These are phyloP conservation scores for Achlya hypogyna DNA, from an alignment of 352 stramenopile genomes.

Conservation along the genomic window DNA sequence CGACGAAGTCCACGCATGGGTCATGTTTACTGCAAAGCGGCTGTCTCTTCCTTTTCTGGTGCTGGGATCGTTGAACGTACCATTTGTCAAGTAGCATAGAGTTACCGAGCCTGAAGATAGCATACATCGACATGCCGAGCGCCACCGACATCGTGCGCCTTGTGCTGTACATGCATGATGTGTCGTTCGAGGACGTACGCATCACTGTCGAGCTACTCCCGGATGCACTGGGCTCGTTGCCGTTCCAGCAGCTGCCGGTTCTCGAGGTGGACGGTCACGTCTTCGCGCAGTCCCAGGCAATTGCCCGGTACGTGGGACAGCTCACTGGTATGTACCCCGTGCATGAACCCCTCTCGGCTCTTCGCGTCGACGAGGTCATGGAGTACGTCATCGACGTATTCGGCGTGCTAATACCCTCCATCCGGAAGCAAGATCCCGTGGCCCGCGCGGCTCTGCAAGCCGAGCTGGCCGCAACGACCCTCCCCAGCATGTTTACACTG, in stretches of 20 bases:
- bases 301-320: constrained; percentile 53
- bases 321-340: constrained; percentile 35
- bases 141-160: constrained; percentile 40
- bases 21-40: no score
- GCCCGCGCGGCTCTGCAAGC: constrained; percentile 33
- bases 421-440: constrained; percentile 25
- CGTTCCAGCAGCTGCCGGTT: constrained; percentile 36
- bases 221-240: constrained; percentile 27
- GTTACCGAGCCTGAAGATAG: constrained; percentile 29
- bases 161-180: constrained; percentile 34
- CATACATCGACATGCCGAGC: constrained; percentile 34
- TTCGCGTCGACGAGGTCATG: constrained; percentile 35
- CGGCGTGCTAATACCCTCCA: constrained; percentile 23
- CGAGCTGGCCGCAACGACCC: constrained; percentile 22
- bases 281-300: constrained; percentile 28
- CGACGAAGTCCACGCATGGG: no score
- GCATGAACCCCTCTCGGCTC: constrained; percentile 22
- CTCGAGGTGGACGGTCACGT: constrained; percentile 35
- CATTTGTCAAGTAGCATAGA: no score
- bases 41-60: no score
- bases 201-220: constrained; percentile 29
- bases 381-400: constrained; percentile 29
- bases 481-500: constrained; percentile 25
- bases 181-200: constrained; percentile 42
- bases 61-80: no score